Evolutionary conservation across 345 rosid genomes (phyloP), one percentile per base, ranked within the genome.

Genomic region (Melaleuca alternifolia): DNA sequence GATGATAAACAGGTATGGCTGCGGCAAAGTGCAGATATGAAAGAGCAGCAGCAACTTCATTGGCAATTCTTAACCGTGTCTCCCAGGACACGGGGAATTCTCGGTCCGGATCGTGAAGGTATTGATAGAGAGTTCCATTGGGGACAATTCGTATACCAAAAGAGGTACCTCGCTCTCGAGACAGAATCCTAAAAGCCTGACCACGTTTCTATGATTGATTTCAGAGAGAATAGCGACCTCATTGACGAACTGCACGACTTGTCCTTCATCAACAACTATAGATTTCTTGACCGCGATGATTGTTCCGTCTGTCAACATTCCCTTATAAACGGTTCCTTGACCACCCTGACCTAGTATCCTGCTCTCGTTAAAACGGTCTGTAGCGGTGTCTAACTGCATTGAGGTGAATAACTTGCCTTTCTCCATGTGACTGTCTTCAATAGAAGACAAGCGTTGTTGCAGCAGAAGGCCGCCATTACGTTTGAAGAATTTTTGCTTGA

Each of bases 171-270:
- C 61, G 28, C 61, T 85, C 50, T 84, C 87, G 5, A 82, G 84
- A 28, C 88, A 86, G 0, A 61, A 88, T n/a, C 90, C 90, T 52
- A 86, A 84, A 5, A 86, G 50, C 24, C 37, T 84, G 26, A 86
- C 90, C 16, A 88, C 24, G 54, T 88, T 88, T 61, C 84, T 48
- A 0, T 88, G 90, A 30, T 85, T 84, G 52, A 86, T 84, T 28
- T 86, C 76, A 11, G 88, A 62, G 54, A 87, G 88, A 44, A 87
- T 87, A n/a, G 52, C 54, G 6, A 83, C 71, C 51, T 88, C 90
- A 52, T 88, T 88, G 51, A 86, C 51, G 54, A 88, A 83, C 3
- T 86, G 90, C 50, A 86, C 86, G 7, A 84, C 3, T 26, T 41
- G 54, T 18, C 57, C 2, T 0, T 15, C 85, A 56, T 86, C 53